phyloP scores from a whole-genome alignment of 2,329 filamentous ascomycete genomes.

The Sordariomycetes sp. region DNA sequence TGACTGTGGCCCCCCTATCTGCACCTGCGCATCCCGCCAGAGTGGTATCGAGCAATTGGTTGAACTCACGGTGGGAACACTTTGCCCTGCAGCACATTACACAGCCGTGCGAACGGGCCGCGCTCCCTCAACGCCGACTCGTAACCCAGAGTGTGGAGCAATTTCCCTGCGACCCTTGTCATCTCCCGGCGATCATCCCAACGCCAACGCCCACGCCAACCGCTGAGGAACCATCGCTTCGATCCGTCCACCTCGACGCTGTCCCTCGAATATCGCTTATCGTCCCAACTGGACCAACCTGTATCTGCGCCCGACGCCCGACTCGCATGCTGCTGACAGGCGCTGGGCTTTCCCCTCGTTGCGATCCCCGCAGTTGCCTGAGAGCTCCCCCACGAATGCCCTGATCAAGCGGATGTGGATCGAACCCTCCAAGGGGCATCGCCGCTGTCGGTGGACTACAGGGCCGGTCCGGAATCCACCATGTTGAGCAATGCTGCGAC shows the following conservation, averaged over 20 bases:
- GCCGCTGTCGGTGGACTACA: slow-evolving; percentile 4
- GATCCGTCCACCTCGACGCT: background rate
- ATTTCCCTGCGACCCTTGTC: background rate
- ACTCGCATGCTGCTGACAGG: background rate
- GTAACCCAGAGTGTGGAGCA: background rate
- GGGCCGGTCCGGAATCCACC: slow-evolving; percentile 12
- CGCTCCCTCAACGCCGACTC: background rate
- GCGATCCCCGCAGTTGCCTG: background rate
- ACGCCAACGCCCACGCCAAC: background rate
- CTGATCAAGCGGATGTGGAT: slow-evolving; percentile 4
- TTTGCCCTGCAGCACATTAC: background rate
- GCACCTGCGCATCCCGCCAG: too few relatives aligned
- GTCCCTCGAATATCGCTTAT: background rate
- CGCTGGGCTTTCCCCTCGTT: background rate
- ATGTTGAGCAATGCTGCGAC: slow-evolving; percentile 44
- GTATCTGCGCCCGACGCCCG: background rate
- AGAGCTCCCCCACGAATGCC: background rate
- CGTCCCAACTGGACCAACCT: background rate
- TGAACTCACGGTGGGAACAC: background rate
- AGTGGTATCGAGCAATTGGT: too few relatives aligned
- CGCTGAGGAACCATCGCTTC: background rate
- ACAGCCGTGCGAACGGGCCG: background rate
- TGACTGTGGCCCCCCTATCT: background rate
- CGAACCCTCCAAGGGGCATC: slow-evolving; percentile 1
- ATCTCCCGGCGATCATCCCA: background rate